Conservation (phyloP, 495 filamentous ascomycete genomes). For the Beverwykella pulmonaria region DNA sequence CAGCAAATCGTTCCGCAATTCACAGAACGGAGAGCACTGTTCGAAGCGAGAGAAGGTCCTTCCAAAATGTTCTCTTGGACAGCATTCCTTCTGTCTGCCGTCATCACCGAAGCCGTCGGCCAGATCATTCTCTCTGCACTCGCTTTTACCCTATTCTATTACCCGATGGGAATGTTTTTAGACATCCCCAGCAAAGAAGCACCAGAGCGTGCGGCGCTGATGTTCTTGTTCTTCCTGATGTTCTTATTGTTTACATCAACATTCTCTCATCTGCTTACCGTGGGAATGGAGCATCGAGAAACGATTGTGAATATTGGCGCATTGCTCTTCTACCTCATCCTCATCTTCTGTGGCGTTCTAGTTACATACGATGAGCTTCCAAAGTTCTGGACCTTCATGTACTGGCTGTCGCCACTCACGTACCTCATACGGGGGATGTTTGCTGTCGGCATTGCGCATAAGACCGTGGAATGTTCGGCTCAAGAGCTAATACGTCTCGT, state of each 20-base stretch:
- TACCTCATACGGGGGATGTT: slow-evolving; percentile 7
- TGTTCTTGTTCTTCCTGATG: too few species aligned
- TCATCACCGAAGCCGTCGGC: slow-evolving; percentile 63
- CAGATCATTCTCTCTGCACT: slow-evolving; percentile 9
- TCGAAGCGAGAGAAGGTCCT: slow-evolving; percentile 17
- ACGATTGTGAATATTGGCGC: not conserved
- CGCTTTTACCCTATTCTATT: slow-evolving; percentile 18
- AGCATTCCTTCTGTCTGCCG: slow-evolving; percentile 55
- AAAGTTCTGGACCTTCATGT: slow-evolving; percentile 24
- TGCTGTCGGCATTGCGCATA: not conserved
- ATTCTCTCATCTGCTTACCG: slow-evolving; percentile 4
- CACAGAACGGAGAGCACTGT: not conserved
- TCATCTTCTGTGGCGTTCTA: slow-evolving; percentile 18
- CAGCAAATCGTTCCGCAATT: slow-evolving; percentile 22
- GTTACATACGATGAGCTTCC: not conserved
- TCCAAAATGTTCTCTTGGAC: slow-evolving; percentile 24
- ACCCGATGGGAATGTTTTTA: too few species aligned
- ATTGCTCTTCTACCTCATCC: slow-evolving; percentile 3
- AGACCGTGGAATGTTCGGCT: slow-evolving; percentile 54
- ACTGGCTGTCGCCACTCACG: slow-evolving; percentile 9
- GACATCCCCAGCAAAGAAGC: too few species aligned
- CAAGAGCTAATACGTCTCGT: slow-evolving; percentile 63
- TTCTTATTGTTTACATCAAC: slow-evolving; percentile 9
- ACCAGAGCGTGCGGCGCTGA: too few species aligned
- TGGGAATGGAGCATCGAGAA: not conserved